A percentile compares a stretch with the other conserved stretches of the same genome.
These are phyloP conservation scores for Piper betle DNA, from an alignment of 164 flowering plant species.

Conservation along the genomic window DNA sequence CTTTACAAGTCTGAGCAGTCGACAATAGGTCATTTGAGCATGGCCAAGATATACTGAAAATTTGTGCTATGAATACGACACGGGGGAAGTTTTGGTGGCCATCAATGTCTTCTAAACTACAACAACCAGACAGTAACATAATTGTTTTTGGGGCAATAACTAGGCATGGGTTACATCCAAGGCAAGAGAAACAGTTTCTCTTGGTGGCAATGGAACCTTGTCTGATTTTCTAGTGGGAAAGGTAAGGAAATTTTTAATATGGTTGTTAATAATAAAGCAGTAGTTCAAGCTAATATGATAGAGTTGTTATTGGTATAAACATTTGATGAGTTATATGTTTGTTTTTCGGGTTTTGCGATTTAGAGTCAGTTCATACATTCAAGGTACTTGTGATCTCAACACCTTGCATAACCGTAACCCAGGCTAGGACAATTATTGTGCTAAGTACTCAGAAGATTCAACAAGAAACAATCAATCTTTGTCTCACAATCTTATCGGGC, in stretches of 20 bases:
- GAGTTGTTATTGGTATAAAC: too few species aligned
- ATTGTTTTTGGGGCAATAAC: conserved; percentile 1
- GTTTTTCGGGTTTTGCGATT: conserved; percentile 80
- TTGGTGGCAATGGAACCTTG: conserved; percentile 94
- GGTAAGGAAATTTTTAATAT: conserved; percentile 21
- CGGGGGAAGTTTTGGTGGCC: too few species aligned
- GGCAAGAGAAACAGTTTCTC: conserved; percentile 79
- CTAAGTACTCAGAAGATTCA: too few species aligned
- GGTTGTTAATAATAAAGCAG: too few species aligned
- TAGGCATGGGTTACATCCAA: conserved; percentile 76
- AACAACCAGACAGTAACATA: background rate
- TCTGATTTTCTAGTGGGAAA: conserved; percentile 86
- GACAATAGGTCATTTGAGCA: conserved; percentile 92
- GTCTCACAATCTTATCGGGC: too few species aligned
- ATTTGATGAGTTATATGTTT: background rate
- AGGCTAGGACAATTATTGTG: too few species aligned
- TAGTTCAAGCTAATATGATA: too few species aligned
- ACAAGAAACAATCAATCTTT: too few species aligned
- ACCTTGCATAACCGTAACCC: conserved; percentile 14
- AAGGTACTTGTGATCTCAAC: conserved; percentile 95
- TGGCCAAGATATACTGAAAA: conserved; percentile 58
- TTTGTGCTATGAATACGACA: too few species aligned
- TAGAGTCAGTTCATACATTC: conserved; percentile 86
- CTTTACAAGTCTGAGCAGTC: conserved; percentile 72
- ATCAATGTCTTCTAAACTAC: background rate